Base-by-base conservation (phyloP, 495 filamentous ascomycete species). In the Venustampulla echinocandica region DNA sequence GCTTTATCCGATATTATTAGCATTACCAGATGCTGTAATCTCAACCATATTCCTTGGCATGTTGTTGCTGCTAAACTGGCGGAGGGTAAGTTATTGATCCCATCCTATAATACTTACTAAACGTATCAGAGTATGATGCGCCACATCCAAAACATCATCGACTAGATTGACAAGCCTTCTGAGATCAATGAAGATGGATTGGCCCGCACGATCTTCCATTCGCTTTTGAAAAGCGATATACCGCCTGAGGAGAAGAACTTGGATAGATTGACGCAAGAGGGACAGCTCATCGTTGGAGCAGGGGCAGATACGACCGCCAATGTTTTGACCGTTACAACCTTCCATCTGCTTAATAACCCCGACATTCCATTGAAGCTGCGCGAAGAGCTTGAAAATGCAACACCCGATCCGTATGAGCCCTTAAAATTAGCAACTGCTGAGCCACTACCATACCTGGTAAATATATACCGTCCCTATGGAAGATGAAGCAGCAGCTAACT, bases 381-480 rank as follows among this genome's bases (percentile, higher is more conserved):
- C 44, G 42, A 48, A 1, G 66, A 65, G n/a, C 46, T 69, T 9
- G 11, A 39, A 3, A 38, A 43, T 5, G 44, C 46, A 1, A 32
- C 44, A 19, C 37, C 41, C 33, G 38, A 67, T 24, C 32, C 56
- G 35, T 14, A 44, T 4, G 10, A 36, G 7, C 25, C 38, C 18
- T 22, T 38, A 11, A 72, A 71, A 42, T 44, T 70, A 6, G 55
- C 52, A 23, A 66, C 64, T 0, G 56, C 71, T 6, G 60, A 73
- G 18, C 56, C 42, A 2, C 30, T 50, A 1, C 52, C 52, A 1
- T 47, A 50, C 30, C 21, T 50, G 3, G 33, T 40, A 21, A 21
- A 17, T 21, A n/a, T n/a, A n/a, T n/a, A n/a, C n/a, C n/a, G 17
- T 40, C 34, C 34, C 7, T 5, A 6, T 17, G 6, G 34, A 11